A percentile compares a stretch with the other conserved stretches of the same genome.
Evolutionary conservation across 1,284 basidiomycete genomes (phyloP).

Genomic region (Leccinum subfulvum): DNA sequence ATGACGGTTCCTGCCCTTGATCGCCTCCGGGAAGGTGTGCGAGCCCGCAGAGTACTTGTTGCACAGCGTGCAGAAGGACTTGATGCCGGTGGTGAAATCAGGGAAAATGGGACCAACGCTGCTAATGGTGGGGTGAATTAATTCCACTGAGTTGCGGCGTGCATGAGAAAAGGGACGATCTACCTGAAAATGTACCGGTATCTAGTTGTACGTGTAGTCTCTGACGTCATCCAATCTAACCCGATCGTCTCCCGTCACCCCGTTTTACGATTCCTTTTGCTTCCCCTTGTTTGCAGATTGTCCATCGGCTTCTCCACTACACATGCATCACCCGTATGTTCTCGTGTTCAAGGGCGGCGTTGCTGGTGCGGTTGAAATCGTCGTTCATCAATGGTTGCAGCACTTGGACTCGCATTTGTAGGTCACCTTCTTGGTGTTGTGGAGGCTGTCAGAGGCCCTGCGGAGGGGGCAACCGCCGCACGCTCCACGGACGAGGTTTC

Average conservation of each 20-base stretch:
- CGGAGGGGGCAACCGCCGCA: constrained; percentile 1
- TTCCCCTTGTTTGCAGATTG: neutral
- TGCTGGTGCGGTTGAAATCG: constrained; percentile 11
- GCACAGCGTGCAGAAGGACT: constrained; percentile 32
- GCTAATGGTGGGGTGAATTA: constrained; percentile 3
- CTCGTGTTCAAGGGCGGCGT: neutral
- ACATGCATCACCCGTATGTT: neutral
- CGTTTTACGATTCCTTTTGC: neutral
- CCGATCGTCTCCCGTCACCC: no score
- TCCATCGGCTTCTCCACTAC: neutral
- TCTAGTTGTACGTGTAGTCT: neutral
- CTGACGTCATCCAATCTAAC: constrained; percentile 11
- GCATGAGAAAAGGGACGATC: neutral
- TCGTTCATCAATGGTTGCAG: neutral
- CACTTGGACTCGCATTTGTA: constrained; percentile 4
- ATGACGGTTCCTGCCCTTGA: constrained; percentile 80
- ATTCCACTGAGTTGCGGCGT: constrained; percentile 4
- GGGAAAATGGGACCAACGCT: constrained; percentile 9
- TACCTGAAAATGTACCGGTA: neutral
- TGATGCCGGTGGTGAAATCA: constrained; percentile 3
- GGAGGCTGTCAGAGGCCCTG: constrained; percentile 13
- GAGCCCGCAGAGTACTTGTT: constrained; percentile 61
- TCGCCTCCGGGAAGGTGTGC: constrained; percentile 78
- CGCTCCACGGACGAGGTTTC: constrained; percentile 6
- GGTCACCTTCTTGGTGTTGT: constrained; percentile 19